A percentile compares a stretch with the other conserved stretches of the same genome.
These are phyloP conservation scores for Candida anutae DNA, from an alignment of 1,139 yeast species.

Conservation along the genomic window DNA sequence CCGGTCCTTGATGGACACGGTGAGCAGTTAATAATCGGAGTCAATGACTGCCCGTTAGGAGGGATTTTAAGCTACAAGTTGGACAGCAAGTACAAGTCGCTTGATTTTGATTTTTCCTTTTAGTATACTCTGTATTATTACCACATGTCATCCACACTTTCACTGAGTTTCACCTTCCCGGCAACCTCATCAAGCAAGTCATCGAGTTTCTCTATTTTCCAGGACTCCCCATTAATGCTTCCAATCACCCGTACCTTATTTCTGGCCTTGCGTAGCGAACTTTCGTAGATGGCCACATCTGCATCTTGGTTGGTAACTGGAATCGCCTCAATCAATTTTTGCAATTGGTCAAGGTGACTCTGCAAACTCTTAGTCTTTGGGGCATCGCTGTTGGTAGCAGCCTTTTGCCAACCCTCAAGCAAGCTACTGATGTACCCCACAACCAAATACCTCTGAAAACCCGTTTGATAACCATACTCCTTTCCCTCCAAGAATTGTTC, in stretches of 20 bases:
- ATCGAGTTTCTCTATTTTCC: constrained; percentile 28
- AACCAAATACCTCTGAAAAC: constrained; percentile 59
- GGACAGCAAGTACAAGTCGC: constrained; percentile 25
- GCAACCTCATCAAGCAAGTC: constrained; percentile 28
- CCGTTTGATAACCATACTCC: constrained; percentile 73
- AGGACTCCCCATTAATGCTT: constrained; percentile 25
- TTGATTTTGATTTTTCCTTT: constrained; percentile 36
- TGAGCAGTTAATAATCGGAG: constrained; percentile 45
- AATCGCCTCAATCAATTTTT: constrained; percentile 15
- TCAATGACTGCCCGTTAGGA: constrained; percentile 50
- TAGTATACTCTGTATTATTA: constrained; percentile 10
- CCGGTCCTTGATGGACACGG: constrained; percentile 37
- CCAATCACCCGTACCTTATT: constrained; percentile 46
- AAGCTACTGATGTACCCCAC: constrained; percentile 61
- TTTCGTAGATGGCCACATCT: constrained; percentile 43
- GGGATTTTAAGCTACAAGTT: constrained; percentile 45
- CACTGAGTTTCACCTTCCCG: constrained; percentile 32
- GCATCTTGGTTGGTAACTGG: constrained; percentile 30
- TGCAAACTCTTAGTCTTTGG: constrained; percentile 11
- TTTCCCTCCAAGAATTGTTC: constrained; percentile 57
- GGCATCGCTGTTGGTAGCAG: constrained; percentile 12
- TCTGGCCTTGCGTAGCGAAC: constrained; percentile 34
- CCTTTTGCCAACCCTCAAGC: constrained; percentile 27
- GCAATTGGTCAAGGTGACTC: constrained; percentile 23
- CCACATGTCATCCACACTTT: constrained; percentile 41